These are phyloP conservation scores for Echinosophora koreensis DNA, from an alignment of 306 rosid genomes.

Conservation along the genomic window DNA sequence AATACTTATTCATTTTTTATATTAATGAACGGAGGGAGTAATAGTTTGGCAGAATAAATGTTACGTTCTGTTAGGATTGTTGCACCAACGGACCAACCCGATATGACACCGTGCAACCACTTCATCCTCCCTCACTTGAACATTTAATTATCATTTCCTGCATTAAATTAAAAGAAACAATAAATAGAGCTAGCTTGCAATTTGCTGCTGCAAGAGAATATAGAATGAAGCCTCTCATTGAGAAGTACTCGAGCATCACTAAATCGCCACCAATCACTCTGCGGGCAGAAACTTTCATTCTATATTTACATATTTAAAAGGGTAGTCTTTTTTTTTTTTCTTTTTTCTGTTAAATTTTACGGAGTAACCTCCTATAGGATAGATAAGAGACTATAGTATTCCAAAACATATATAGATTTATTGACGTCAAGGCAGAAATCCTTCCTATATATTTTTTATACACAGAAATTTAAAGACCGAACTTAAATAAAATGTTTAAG, in stretches of 20 bases:
- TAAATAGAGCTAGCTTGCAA: not conserved
- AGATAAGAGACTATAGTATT: too few species aligned
- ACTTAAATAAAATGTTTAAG: too few species aligned
- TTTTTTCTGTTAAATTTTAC: too few species aligned
- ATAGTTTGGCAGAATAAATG: not conserved
- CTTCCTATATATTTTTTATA: too few species aligned
- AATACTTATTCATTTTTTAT: too few species aligned
- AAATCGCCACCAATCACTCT: slow-evolving; percentile 43
- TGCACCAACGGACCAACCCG: not conserved
- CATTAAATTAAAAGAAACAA: not conserved
- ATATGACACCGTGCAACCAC: not conserved
- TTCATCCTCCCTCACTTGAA: not conserved
- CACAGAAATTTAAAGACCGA: too few species aligned
- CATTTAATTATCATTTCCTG: not conserved
- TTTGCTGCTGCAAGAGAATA: slow-evolving; percentile 17
- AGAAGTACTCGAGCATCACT: not conserved
- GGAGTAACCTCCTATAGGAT: too few species aligned
- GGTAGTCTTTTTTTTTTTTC: too few species aligned
- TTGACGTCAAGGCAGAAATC: too few species aligned
- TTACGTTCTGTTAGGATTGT: not conserved
- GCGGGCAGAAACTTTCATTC: not conserved
- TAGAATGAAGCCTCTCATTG: slow-evolving; percentile 9
- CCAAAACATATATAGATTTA: too few species aligned
- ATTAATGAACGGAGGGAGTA: too few species aligned
- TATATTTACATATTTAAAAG: too few species aligned